These are phyloP conservation scores for Tolypocladium album DNA, from an alignment of 2,329 filamentous ascomycete species.

Conservation along the genomic window DNA sequence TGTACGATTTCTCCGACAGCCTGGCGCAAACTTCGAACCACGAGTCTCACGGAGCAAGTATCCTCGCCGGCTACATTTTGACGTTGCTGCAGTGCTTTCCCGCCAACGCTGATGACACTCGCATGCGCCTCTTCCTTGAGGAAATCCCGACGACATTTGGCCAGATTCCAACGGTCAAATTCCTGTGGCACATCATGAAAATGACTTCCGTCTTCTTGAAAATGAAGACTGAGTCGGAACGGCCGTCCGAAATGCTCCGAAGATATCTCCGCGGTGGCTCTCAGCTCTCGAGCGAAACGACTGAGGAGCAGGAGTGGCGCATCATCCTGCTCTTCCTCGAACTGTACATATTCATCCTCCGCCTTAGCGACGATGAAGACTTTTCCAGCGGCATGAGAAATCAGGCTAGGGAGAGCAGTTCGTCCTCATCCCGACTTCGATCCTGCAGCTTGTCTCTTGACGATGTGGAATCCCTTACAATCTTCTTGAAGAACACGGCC, in stretches of 20 bases:
- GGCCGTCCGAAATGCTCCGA: constrained; percentile 16
- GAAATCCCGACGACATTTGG: constrained; percentile 33
- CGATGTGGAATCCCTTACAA: constrained; percentile 64
- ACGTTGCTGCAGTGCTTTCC: constrained; percentile 82
- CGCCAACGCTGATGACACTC: constrained; percentile 70
- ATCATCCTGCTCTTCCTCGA: constrained; percentile 86
- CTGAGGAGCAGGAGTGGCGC: constrained; percentile 60
- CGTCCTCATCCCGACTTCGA: constrained; percentile 37
- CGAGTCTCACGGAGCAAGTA: constrained; percentile 37
- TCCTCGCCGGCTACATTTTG: constrained; percentile 77
- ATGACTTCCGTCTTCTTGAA: constrained; percentile 29
- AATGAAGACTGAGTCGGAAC: constrained; percentile 17
- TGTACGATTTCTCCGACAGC: constrained; percentile 22
- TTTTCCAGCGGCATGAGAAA: constrained; percentile 58
- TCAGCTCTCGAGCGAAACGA: constrained; percentile 7
- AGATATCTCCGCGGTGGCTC: constrained; percentile 20
- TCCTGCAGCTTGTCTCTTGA: constrained; percentile 57
- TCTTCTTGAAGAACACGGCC: constrained; percentile 82
- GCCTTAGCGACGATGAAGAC: constrained; percentile 92
- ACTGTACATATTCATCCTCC: constrained; percentile 83
- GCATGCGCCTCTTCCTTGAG: constrained; percentile 78
- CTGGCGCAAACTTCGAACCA: constrained; percentile 17
- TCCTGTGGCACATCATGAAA: constrained; percentile 63
- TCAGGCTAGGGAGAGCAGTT: constrained; percentile 22
- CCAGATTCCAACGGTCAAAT: constrained; percentile 47